phyloP scores from a whole-genome alignment of 768 basidiomycete genomes.

The Ramaria sp. region DNA sequence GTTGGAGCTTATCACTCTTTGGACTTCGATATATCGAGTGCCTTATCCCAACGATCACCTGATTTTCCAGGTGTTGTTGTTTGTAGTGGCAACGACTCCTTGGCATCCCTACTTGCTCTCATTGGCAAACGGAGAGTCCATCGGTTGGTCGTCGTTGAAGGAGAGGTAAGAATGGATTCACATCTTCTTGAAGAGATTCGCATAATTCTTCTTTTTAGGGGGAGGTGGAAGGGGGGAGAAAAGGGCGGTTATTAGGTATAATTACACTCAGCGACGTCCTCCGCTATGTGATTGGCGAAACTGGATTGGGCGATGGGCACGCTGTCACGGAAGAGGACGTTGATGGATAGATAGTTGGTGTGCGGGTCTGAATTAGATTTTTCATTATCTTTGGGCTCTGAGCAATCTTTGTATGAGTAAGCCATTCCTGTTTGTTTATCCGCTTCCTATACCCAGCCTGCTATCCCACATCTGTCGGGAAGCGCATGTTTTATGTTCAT shows the following conservation, averaged over 20 bases:
- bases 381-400: not conserved
- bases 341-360: slow-evolving; percentile 4
- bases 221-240: slow-evolving; percentile 74
- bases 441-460: not conserved
- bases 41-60: slow-evolving; percentile 80
- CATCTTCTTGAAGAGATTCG: not conserved
- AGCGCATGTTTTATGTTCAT: not conserved
- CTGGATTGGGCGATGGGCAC: slow-evolving; percentile 36
- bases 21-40: slow-evolving; percentile 87
- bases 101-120: slow-evolving; percentile 81
- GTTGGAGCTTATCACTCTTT: slow-evolving; percentile 93
- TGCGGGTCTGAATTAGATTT: not conserved
- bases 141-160: slow-evolving; percentile 89
- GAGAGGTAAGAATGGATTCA: slow-evolving; percentile 44
- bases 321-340: slow-evolving; percentile 9
- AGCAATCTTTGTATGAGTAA: slow-evolving; percentile 1
- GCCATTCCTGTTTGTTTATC: not conserved
- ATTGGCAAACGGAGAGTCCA: slow-evolving; percentile 93
- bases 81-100: slow-evolving; percentile 85
- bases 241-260: slow-evolving; percentile 74
- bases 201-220: slow-evolving; percentile 29
- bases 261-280: slow-evolving; percentile 86
- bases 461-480: slow-evolving; percentile 6
- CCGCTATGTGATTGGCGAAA: slow-evolving; percentile 61
- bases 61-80: slow-evolving; percentile 98